Conservation (phyloP, 768 basidiomycete species). For the Neoboletus brunneissimus region DNA sequence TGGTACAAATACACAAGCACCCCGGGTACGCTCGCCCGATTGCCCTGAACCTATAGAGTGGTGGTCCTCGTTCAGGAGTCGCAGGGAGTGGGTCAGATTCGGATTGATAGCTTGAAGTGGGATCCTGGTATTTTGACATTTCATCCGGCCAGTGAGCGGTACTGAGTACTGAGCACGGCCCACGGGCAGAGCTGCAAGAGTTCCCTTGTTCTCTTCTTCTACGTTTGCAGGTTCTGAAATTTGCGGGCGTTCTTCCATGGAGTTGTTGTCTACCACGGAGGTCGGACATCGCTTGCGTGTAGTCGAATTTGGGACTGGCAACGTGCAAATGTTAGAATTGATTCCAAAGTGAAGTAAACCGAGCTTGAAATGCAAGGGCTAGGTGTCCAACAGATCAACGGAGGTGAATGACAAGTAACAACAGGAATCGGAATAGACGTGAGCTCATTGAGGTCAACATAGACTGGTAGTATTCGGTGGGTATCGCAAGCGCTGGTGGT, state of each 20-base stretch:
- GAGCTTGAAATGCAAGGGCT: background rate
- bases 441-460: background rate
- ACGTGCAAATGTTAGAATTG: background rate
- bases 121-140: background rate
- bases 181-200: slow-evolving; percentile 3
- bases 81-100: background rate
- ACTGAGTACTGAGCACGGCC: too few species aligned
- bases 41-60: slow-evolving; percentile 2
- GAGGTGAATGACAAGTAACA: slow-evolving; percentile 6
- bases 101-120: background rate
- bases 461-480: background rate
- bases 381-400: background rate
- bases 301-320: background rate
- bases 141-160: background rate
- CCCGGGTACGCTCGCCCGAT: background rate
- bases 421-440: background rate
- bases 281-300: background rate
- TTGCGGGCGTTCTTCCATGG: background rate
- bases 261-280: background rate
- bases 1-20: background rate
- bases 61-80: slow-evolving; percentile 9
- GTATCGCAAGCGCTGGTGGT: background rate
- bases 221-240: background rate
- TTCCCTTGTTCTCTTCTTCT: background rate
- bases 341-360: slow-evolving; percentile 4